phyloP scores from a whole-genome alignment of 1,284 basidiomycete genomes.

The Spongiforma sp. region DNA sequence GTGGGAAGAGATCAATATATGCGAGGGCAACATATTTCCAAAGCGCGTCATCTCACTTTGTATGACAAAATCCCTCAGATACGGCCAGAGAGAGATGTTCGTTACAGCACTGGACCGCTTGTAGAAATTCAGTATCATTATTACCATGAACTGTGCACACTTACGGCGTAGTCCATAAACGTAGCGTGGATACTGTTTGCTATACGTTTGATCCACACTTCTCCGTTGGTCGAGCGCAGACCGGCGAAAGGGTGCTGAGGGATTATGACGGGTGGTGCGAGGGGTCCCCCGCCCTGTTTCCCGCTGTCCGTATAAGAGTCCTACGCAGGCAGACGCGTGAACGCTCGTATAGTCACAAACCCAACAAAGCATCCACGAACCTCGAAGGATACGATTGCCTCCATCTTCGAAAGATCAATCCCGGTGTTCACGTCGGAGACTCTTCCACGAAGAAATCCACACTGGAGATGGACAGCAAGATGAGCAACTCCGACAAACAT shows the following conservation, averaged over 20 bases:
- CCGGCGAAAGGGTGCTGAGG: constrained; percentile 40
- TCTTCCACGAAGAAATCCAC: constrained; percentile 42
- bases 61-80: constrained; percentile 40
- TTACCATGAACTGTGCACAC: not conserved
- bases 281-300: constrained; percentile 38
- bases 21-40: not conserved
- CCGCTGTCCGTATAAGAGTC: constrained; percentile 43
- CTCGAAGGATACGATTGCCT: constrained; percentile 53
- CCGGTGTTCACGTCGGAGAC: constrained; percentile 52
- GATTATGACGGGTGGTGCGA: constrained; percentile 38
- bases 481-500: constrained; percentile 33
- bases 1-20: not conserved
- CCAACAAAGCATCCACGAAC: constrained; percentile 31
- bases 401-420: constrained; percentile 40
- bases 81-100: constrained; percentile 41
- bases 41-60: constrained; percentile 30
- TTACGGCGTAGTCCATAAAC: constrained; percentile 34
- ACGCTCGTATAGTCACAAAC: not conserved
- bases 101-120: constrained; percentile 43
- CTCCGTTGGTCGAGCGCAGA: constrained; percentile 42
- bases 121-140: not conserved
- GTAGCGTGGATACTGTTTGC: constrained; percentile 28
- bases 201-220: constrained; percentile 40
- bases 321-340: constrained; percentile 21
- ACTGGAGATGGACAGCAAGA: constrained; percentile 48